Evolutionary conservation across 1,284 basidiomycete genomes (phyloP).

Genomic region (Ganoderma sinense): DNA sequence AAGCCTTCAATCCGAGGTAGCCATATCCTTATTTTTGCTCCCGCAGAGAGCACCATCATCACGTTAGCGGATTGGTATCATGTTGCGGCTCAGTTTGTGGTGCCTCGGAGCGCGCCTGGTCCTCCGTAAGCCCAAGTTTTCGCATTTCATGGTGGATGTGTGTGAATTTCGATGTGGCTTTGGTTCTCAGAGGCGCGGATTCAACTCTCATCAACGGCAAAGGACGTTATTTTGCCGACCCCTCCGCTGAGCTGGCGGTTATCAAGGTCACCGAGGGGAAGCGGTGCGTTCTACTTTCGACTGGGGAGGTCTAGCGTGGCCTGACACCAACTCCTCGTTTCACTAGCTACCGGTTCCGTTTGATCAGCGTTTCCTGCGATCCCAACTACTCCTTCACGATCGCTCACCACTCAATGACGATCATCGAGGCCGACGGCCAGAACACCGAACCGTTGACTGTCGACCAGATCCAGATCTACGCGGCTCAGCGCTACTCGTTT

Average conservation of each 20-base stretch:
- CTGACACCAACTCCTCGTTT: background rate
- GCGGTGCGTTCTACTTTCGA: conserved; percentile 33
- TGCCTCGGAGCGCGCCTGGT: background rate
- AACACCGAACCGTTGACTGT: conserved; percentile 49
- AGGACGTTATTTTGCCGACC: conserved; percentile 41
- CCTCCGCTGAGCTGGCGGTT: conserved; percentile 40
- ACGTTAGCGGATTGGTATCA: conserved; percentile 38
- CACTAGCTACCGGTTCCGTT: conserved; percentile 46
- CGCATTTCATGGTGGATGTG: too few relatives aligned
- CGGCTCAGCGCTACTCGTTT: conserved; percentile 46
- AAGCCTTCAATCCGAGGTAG: too few relatives aligned
- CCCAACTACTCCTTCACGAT: conserved; percentile 46
- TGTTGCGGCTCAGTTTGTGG: conserved; percentile 6
- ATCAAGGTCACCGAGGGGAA: conserved; percentile 43
- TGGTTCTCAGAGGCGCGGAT: too few relatives aligned
- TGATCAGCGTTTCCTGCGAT: conserved; percentile 57
- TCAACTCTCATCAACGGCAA: conserved; percentile 61
- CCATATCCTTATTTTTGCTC: background rate
- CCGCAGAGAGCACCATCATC: conserved; percentile 33
- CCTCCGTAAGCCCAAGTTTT: too few relatives aligned
- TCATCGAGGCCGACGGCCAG: conserved; percentile 63
- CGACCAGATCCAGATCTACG: conserved; percentile 48
- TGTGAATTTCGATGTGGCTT: too few relatives aligned
- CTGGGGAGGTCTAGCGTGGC: background rate
- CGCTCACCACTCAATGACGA: conserved; percentile 53